phyloP scores from a whole-genome alignment of 2,329 filamentous ascomycete genomes.

The Zymoseptoria brevis region DNA sequence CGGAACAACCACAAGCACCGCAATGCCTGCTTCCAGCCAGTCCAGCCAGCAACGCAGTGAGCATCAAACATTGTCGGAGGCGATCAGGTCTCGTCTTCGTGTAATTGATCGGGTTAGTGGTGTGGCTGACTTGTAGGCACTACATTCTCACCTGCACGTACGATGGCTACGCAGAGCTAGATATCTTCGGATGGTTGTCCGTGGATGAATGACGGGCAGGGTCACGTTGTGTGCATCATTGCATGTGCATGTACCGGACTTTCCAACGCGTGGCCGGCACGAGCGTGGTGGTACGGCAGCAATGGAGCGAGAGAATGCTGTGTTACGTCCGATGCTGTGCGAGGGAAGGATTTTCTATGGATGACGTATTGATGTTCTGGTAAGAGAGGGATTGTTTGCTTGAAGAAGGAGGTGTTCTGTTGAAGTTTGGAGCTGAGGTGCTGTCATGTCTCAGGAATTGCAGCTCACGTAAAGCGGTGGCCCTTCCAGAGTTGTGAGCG shows the following conservation, averaged over 20 bases:
- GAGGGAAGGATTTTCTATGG: background rate
- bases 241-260: background rate
- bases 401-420: background rate
- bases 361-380: background rate
- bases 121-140: no score
- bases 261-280: background rate
- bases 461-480: background rate
- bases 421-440: background rate
- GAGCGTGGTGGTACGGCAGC: background rate
- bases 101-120: no score
- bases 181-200: background rate
- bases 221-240: no score
- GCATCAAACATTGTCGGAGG: background rate
- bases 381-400: background rate
- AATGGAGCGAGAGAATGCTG: background rate
- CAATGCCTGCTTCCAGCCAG: background rate
- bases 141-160: background rate
- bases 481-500: background rate
- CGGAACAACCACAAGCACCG: background rate
- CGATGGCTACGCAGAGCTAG: background rate
- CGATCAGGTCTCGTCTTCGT: no score
- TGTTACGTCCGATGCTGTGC: background rate
- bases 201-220: background rate
- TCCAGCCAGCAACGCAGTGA: background rate
- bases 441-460: background rate